Evolutionary conservation across 495 filamentous ascomycete genomes (phyloP).

Genomic region (Penicillium bialowiezense): DNA sequence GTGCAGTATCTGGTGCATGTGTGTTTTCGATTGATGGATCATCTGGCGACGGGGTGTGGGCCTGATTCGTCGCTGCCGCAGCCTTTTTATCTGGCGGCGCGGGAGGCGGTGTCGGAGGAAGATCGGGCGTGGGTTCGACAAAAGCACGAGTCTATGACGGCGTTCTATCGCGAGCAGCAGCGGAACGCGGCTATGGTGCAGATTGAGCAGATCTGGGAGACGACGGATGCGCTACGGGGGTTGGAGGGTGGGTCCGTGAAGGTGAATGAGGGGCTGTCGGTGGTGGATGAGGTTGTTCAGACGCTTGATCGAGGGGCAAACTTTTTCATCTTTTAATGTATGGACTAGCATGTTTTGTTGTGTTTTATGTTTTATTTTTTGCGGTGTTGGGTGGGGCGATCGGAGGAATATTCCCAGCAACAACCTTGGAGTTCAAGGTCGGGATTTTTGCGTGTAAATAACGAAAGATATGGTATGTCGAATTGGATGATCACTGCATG

Average conservation of each 20-base stretch:
- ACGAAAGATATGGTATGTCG: neutral
- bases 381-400: too few species aligned
- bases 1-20: conserved; percentile 25
- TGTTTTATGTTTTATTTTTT: neutral
- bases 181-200: conserved; percentile 25
- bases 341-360: neutral
- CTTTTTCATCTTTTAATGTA: conserved; percentile 23
- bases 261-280: neutral
- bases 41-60: conserved; percentile 23
- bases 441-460: conserved; percentile 2
- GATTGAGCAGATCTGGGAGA: conserved; percentile 24
- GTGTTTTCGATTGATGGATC: conserved; percentile 27
- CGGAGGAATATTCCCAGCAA: too few species aligned
- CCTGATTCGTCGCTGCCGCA: conserved; percentile 29
- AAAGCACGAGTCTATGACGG: conserved; percentile 29
- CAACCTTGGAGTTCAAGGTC: too few species aligned
- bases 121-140: conserved; percentile 24
- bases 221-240: conserved; percentile 8
- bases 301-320: conserved; percentile 17
- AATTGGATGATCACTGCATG: conserved; percentile 5
- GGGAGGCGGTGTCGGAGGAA: conserved; percentile 18
- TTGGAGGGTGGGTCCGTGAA: neutral
- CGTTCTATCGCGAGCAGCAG: conserved; percentile 28
- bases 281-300: conserved; percentile 16
- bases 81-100: conserved; percentile 26